Evolutionary conservation across 108 stramenopile species (phyloP).

Genomic region (Craspedostauros australis): DNA sequence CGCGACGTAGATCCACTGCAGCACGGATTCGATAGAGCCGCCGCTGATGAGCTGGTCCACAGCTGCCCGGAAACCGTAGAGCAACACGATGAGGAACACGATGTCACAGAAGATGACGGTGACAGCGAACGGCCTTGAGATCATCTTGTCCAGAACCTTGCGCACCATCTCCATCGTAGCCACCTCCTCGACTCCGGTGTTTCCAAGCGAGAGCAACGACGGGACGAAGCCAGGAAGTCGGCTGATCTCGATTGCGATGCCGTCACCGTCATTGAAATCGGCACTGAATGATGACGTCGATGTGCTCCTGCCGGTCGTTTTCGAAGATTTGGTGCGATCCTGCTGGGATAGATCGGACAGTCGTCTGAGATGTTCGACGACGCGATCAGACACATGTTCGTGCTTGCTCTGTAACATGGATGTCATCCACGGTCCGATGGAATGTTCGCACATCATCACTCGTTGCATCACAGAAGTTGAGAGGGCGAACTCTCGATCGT

Average conservation of each 20-base stretch:
- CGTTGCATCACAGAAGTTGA: constrained; percentile 21
- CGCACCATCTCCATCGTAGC: constrained; percentile 45
- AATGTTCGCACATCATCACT: constrained; percentile 25
- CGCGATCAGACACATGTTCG: constrained; percentile 18
- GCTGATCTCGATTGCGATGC: constrained; percentile 30
- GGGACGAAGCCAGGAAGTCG: constrained; percentile 43
- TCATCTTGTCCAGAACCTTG: constrained; percentile 40
- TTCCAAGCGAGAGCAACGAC: constrained; percentile 37
- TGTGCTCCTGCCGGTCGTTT: neutral
- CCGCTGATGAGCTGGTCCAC: constrained; percentile 32
- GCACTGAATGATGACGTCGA: neutral
- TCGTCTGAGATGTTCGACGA: constrained; percentile 33
- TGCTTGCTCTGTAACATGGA: constrained; percentile 30
- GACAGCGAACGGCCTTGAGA: constrained; percentile 43
- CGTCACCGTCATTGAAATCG: constrained; percentile 1
- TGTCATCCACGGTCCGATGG: constrained; percentile 46
- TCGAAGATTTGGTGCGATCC: constrained; percentile 4
- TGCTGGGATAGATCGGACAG: constrained; percentile 14
- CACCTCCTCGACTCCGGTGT: constrained; percentile 38
- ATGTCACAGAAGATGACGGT: constrained; percentile 46
- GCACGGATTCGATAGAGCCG: constrained; percentile 11
- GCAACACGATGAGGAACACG: constrained; percentile 32
- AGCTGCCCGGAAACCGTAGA: constrained; percentile 34
- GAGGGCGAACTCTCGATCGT: constrained; percentile 30
- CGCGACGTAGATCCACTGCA: constrained; percentile 44